Evolutionary conservation across 805 yeast species (phyloP).

Genomic region (Metschnikowia lochheadii): DNA sequence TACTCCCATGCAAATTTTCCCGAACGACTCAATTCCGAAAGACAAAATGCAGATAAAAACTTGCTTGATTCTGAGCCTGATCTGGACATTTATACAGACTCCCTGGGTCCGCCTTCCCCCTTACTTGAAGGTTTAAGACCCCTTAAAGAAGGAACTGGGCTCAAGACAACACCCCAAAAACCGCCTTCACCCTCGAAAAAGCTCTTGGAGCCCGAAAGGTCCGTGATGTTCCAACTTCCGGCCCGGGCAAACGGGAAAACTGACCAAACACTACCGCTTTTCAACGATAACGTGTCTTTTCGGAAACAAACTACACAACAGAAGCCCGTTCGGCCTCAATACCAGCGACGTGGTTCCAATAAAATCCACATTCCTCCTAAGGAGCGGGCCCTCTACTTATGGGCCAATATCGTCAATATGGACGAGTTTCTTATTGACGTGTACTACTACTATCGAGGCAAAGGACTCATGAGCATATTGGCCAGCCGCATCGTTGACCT

Average conservation of each 20-base stretch:
- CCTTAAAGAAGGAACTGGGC: neutral
- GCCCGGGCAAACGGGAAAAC: neutral
- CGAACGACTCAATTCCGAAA: neutral
- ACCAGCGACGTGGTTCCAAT: constrained; percentile 5
- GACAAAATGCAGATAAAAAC: constrained; percentile 12
- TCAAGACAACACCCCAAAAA: neutral
- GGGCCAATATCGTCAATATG: constrained; percentile 94
- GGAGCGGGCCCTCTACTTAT: constrained; percentile 86
- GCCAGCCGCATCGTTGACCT: constrained; percentile 63
- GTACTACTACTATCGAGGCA: constrained; percentile 79
- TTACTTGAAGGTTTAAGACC: constrained; percentile 5
- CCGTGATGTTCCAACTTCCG: constrained; percentile 12
- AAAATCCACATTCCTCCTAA: constrained; percentile 35
- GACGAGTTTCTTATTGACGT: constrained; percentile 82
- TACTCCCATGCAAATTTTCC: neutral
- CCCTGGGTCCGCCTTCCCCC: constrained; percentile 19
- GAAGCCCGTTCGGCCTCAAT: neutral
- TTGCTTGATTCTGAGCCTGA: constrained; percentile 33
- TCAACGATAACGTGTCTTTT: constrained; percentile 3
- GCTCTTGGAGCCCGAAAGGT: constrained; percentile 3
- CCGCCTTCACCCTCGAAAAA: neutral
- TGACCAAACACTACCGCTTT: constrained; percentile 4
- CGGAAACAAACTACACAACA: neutral
- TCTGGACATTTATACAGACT: constrained; percentile 28
- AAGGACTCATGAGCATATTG: constrained; percentile 78